Evolutionary conservation across 805 yeast genomes (phyloP).

Genomic region (Limtongia smithiae): DNA sequence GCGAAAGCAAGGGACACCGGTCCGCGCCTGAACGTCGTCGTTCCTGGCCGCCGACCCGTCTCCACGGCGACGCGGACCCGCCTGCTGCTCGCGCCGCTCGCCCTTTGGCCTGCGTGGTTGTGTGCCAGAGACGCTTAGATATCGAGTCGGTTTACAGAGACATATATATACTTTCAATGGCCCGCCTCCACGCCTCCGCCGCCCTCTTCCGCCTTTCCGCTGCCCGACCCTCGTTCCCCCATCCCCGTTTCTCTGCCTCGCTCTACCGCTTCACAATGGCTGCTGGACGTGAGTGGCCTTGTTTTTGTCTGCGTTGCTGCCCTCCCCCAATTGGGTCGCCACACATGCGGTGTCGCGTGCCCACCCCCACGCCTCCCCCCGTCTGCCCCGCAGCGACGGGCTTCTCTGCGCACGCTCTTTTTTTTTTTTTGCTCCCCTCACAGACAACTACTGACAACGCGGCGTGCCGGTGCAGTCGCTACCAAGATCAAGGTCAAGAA

Average conservation of each 20-base stretch:
- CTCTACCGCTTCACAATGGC: neutral
- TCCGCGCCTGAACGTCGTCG: too few species aligned
- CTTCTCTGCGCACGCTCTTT: neutral
- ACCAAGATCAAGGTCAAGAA: constrained; percentile 71
- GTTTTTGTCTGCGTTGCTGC: neutral
- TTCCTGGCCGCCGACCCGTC: too few species aligned
- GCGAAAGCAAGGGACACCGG: too few species aligned
- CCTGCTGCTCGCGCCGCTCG: too few species aligned
- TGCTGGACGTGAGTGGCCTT: too few species aligned
- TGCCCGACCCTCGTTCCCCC: neutral
- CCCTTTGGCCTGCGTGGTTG: too few species aligned
- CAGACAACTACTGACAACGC: neutral
- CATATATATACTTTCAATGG: neutral
- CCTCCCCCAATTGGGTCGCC: neutral
- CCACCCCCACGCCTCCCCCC: too few species aligned
- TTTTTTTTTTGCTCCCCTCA: neutral
- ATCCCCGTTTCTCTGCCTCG: neutral
- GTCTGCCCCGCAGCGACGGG: neutral
- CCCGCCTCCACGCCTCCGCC: neutral
- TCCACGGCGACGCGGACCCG: too few species aligned
- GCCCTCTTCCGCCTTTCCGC: neutral
- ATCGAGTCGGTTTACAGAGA: too few species aligned
- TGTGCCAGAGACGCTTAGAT: too few species aligned
- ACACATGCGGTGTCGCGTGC: too few species aligned
- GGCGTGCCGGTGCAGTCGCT: constrained; percentile 7